Evolutionary conservation across 441 rosid genomes (phyloP), one percentile per base, ranked within the genome.

Genomic region (Hura crepitans): DNA sequence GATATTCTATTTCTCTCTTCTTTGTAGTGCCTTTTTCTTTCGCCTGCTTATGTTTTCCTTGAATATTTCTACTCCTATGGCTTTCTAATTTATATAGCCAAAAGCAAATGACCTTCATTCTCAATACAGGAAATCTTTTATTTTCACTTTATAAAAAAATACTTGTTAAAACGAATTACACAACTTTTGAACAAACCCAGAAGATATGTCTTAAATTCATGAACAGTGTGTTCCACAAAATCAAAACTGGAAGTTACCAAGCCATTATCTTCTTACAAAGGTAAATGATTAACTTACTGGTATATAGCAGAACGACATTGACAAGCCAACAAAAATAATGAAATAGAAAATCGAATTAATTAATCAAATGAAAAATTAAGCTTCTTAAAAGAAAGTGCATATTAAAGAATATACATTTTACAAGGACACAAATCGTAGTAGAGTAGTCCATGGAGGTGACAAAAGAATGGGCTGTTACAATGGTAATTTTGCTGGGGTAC

Each of bases 401-500:
- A 11, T n/a, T 20, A n/a, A 0, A 25, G 23, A 6, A 35, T 35
- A 18, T 43, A 35, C 68, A 70, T 42, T 25, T 15, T 42, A 17
- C 5, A 49, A 15, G 62, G 18, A 31, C 22, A 49, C 27, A 45
- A 43, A 20, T 18, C 15, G 53, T n/a, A 45, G 25, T 20, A 10
- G 30, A 53, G 30, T 9, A 42, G 1, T n/a, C 46, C 23, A 30
- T 30, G 11, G 3, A 0, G 55, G 33, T 2, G 6, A 8, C n/a
- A 42, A 64, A 9, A 46, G 56, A 35, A 69, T 45, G 7, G 42
- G 55, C 68, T 39, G 71, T 71, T 80, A 90, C 75, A 94, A 76
- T 31, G 97, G 97, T 63, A 66, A 76, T 84, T 89, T 92, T 33
- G 87, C 81, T 51, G 94, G 97, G 71, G 85, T 87, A 75, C 97